phyloP scores from a whole-genome alignment of 192 early-diverging fungal species.

The Rhizoclosmatium sp. region DNA sequence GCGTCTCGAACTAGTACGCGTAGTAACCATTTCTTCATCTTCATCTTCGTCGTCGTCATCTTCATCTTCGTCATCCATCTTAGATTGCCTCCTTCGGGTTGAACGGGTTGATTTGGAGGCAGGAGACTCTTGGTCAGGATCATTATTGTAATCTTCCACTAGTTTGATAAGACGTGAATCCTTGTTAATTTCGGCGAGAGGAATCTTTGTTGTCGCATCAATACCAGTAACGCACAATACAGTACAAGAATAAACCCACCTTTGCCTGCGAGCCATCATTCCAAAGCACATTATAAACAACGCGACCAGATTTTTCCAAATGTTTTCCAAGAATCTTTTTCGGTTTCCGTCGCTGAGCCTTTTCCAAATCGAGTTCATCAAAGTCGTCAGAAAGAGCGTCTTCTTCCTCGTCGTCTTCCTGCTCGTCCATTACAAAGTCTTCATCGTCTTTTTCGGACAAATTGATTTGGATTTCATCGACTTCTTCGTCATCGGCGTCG shows the following conservation, averaged over 20 bases:
- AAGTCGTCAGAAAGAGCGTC: neutral
- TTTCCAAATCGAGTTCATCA: neutral
- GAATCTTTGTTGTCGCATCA: no score
- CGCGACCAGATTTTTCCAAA: neutral
- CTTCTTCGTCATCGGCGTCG: neutral
- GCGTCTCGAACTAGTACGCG: no score
- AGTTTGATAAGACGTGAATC: neutral
- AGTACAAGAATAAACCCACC: neutral
- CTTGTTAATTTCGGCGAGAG: neutral
- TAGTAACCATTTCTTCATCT: no score
- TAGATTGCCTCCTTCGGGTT: no score
- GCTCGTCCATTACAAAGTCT: neutral
- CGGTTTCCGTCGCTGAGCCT: neutral
- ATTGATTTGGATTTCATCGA: neutral
- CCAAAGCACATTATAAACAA: conserved; percentile 9
- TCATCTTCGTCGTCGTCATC: neutral
- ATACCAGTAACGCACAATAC: no score
- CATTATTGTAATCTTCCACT: neutral
- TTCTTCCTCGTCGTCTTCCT: conserved; percentile 3
- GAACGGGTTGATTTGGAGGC: neutral
- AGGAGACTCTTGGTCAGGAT: neutral
- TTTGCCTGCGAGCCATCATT: conserved; percentile 8
- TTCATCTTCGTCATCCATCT: neutral
- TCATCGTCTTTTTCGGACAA: neutral
- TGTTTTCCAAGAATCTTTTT: conserved; percentile 1